phyloP scores from a whole-genome alignment of 2,329 filamentous ascomycete genomes.

The Colletotrichum sp. region DNA sequence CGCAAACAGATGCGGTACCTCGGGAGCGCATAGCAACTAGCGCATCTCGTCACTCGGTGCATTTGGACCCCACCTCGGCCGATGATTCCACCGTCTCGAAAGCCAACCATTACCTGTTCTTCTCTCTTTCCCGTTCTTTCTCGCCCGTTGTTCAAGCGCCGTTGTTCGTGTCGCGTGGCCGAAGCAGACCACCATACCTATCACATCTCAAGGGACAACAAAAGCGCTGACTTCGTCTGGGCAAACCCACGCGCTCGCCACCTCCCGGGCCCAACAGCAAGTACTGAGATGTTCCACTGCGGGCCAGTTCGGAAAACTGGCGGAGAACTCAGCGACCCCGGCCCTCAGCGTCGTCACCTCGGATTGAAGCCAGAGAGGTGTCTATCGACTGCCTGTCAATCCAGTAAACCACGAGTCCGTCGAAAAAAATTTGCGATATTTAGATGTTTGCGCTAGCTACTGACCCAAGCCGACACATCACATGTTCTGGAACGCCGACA shows the following conservation, averaged over 20 bases:
- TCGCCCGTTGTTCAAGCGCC: background rate
- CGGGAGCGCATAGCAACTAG: background rate
- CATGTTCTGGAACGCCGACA: background rate
- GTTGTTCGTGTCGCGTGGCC: background rate
- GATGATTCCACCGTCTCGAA: background rate
- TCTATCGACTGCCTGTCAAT: background rate
- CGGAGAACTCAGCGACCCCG: constrained; percentile 2
- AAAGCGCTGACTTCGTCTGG: background rate
- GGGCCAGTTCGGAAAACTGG: constrained; percentile 8
- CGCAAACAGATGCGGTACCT: background rate
- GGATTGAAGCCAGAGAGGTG: background rate
- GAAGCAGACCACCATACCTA: background rate
- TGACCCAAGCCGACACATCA: background rate
- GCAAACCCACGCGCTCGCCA: background rate
- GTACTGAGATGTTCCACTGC: background rate
- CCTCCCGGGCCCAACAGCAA: background rate
- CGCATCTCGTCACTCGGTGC: background rate
- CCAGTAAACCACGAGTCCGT: background rate
- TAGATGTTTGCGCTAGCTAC: background rate
- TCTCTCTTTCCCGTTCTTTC: background rate
- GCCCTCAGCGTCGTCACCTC: background rate
- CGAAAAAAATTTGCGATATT: background rate
- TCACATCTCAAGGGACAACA: background rate
- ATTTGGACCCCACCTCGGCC: constrained; percentile 5
- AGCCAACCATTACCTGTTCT: background rate